phyloP scores from a whole-genome alignment of 2,329 filamentous ascomycete genomes.

The Tolypocladium album region DNA sequence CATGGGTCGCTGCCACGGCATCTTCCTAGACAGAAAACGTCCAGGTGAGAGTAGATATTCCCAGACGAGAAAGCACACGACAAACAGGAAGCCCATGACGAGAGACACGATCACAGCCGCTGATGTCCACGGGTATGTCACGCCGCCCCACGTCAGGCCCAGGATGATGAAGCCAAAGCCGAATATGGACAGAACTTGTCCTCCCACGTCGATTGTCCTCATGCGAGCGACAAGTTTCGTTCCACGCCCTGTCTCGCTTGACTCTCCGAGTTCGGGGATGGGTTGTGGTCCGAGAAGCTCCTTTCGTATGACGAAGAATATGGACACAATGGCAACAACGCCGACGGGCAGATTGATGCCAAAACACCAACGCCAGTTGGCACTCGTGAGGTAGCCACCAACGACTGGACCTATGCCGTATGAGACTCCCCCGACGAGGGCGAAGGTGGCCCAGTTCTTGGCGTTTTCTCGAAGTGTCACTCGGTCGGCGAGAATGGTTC shows the following conservation, averaged over 20 bases:
- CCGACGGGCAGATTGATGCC: slow-evolving; percentile 50
- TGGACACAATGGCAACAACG: slow-evolving; percentile 37
- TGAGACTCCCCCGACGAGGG: slow-evolving; percentile 45
- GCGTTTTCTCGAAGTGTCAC: slow-evolving; percentile 52
- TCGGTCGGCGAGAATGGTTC: slow-evolving; percentile 54
- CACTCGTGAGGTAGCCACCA: slow-evolving; percentile 44
- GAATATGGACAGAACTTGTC: slow-evolving; percentile 44
- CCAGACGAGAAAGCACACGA: slow-evolving; percentile 34
- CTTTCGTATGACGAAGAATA: slow-evolving; percentile 45
- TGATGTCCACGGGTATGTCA: slow-evolving; percentile 39
- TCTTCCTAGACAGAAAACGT: slow-evolving; percentile 30
- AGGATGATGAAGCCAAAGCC: slow-evolving; percentile 44
- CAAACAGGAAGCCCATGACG: slow-evolving; percentile 30
- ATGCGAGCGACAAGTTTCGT: slow-evolving; percentile 32
- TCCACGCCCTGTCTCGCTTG: slow-evolving; percentile 17
- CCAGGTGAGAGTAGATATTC: slow-evolving; percentile 44
- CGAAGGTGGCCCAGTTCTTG: slow-evolving; percentile 51
- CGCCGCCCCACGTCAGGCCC: slow-evolving; percentile 45
- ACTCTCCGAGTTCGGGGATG: slow-evolving; percentile 33
- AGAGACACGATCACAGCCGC: slow-evolving; percentile 38
- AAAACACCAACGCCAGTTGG: slow-evolving; percentile 58
- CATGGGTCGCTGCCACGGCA: slow-evolving; percentile 50
- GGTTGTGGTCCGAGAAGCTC: slow-evolving; percentile 45
- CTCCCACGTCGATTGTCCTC: slow-evolving; percentile 43
- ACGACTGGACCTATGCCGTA: slow-evolving; percentile 52